Base-by-base conservation (phyloP, 129 eudicot species). In the Chrysanthemum seticuspe region DNA sequence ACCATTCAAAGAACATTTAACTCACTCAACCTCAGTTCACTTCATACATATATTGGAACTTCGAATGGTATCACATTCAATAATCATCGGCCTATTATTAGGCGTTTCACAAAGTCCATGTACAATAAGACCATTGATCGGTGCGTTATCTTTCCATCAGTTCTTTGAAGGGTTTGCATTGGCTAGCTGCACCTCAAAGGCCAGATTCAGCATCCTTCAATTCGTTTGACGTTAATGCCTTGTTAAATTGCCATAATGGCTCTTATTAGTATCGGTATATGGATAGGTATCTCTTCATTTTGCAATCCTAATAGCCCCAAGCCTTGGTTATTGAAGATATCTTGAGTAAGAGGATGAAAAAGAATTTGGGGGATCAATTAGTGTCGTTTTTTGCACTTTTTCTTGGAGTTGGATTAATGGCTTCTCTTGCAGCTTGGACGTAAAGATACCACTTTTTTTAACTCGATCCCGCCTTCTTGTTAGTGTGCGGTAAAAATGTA, bases 111-210 rank as follows among this genome's bases (percentile, higher is more conserved):
- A 85, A 63, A 92, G 96, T 65, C 95, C 25, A 23, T 23, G 25
- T 23, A 84, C 88, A 5, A 78, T 89, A 23, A 70, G 83, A 74
- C 95, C 96, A 53, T 77, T 89, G 62, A 76, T 92, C 5, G 92
- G 83, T 13, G 98, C 91, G 0, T 56, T 89, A 57, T 92, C 96
- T 21, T 85, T 85, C 78, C 88, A 89, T 71, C 95, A 89, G 56
- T 92, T 89, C 82, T 92, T 87, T 16, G 72, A 62, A 82, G 96
- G 97, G 13, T 92, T 89, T 78, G 98, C 98, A 67, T 82, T 92
- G 3, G 96, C 90, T 16, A 95, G 98, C 54, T 87, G 96, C 81
- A 87, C 89, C 29, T 80, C 98, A 6, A 89, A 89, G 73, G 96
- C 98, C 47, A 73, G 76, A 55, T 83, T 91, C 18, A 73, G 74